These are phyloP conservation scores for Parastagonospora nodorum DNA, from an alignment of 2,329 filamentous ascomycete genomes.

Conservation along the genomic window DNA sequence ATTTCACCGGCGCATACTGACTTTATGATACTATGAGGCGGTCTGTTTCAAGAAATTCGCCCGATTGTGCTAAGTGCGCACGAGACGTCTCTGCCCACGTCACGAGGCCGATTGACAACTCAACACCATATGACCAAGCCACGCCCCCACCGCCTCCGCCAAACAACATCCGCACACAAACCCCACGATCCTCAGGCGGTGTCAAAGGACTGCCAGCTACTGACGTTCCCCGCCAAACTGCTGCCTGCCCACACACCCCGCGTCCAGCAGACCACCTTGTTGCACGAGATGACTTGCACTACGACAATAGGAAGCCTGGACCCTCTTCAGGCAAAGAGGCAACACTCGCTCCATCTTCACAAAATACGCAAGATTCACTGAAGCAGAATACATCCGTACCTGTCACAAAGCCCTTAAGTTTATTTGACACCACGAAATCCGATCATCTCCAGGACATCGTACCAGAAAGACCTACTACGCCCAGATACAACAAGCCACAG, in stretches of 20 bases:
- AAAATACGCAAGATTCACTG: not conserved
- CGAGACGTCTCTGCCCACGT: slow-evolving; percentile 7
- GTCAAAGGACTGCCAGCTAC: not conserved
- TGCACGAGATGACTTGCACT: slow-evolving; percentile 17
- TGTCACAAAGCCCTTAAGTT: too few relatives aligned
- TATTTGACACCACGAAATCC: too few relatives aligned
- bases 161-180: not conserved
- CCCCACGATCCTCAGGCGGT: slow-evolving; percentile 1
- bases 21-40: not conserved
- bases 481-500: too few relatives aligned
- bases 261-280: slow-evolving; percentile 7
- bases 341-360: not conserved
- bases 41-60: not conserved
- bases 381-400: too few relatives aligned
- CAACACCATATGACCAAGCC: slow-evolving; percentile 16
- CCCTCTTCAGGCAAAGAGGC: slow-evolving; percentile 8
- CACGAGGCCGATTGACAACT: slow-evolving; percentile 14
- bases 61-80: slow-evolving; percentile 5
- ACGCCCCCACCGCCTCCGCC: slow-evolving; percentile 9
- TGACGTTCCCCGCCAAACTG: slow-evolving; percentile 6
- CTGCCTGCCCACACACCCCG: slow-evolving; percentile 11
- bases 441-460: too few relatives aligned
- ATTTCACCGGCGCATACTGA: not conserved
- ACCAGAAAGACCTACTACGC: too few relatives aligned
- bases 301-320: slow-evolving; percentile 8